Evolutionary conservation across 2,329 filamentous ascomycete species (phyloP), one percentile per base, ranked within the genome.

Genomic region (Berkeleyomyces rouxiae): DNA sequence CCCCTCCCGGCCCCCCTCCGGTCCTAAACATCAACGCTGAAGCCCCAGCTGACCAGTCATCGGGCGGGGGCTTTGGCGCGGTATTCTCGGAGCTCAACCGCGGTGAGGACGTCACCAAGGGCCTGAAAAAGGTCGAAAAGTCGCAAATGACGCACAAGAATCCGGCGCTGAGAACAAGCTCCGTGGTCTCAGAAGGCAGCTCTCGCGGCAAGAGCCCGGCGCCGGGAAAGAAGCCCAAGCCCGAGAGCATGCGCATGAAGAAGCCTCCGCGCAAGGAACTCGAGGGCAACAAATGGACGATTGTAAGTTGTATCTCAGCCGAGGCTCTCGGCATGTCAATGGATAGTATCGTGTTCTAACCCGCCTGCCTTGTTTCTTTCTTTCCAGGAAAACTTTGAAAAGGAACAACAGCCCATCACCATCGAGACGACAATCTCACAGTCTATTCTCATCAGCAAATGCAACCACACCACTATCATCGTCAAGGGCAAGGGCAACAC

Each of bases 91-190:
- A 96, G 67, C 77, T 99, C 61, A 97, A 97, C 75, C 86, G 87
- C 72, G 93, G 93, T 63, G 84, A 88, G 65, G 79, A 82, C n/a
- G 88, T 99, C 65, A 99, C 93, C 3, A 84, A 88, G 67, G 85
- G 88, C 40, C 79, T 99, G 43, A 87, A 88, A 67, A 99, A 96
- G 78, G 93, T 99, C 59, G 92, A 96, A 75, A 87, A 86, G 71
- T 93, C 88, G 61, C 81, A 97, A 73, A 96, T 96, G 92, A 99
- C 93, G 65, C 93, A 99, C 76, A 97, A 97, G 78, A 99, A 99
- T 74, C 93, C 93, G 11, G 83, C 85, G 7, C 78, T 99, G 64
- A 85, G 93, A 66, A 82, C 88, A 33, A 78, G 78, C 65, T 87
- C 88, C 10, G 80, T 82, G 1, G 88, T 92, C 2, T 79, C 87